Base-by-base conservation (phyloP, 2,329 filamentous ascomycete genomes). In the Monosporascus sp. region DNA sequence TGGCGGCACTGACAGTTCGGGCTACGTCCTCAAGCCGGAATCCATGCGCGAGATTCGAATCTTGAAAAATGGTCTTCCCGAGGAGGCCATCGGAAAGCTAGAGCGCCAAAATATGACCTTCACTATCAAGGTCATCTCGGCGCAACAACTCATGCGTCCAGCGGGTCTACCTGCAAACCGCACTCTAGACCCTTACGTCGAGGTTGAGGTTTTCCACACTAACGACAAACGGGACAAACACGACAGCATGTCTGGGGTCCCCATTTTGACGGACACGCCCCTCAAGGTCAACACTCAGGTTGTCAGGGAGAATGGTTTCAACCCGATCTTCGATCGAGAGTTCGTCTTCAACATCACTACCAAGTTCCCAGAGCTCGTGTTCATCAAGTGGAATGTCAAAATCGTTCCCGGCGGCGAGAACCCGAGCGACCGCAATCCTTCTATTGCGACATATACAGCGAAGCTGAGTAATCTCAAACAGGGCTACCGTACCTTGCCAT, bases 191-290 rank as follows among this genome's bases (percentile, higher is more conserved):
- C 92, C 94, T 0, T 97, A 96, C 65, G 84, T 97, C 53, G 92
- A 97, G 72, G 88, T 97, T 31, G 93, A 99, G 70, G 87, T 97
- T 66, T 94, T 95, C 68, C 88, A 92, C 64, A 89, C 93, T 41
- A 94, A 97, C 70, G 93, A 97, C 73, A 93, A 94, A 73, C 84
- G 87, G 64, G 91, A 97, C 72, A 92, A 93, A 70, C 88, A 86
- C 50, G 89, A 90, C 49, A 87, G 85, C 51, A 79, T 86, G 51
- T 84, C 85, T 20, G 82, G 79, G 50, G 63, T 73, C 35, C 66
- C 69, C 3, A 68, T 71, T 48, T 71, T 72, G 50, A 69, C 68
- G 28, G 76, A 79, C 55, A 74, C 85, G 52, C 89, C 90, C 7
- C 82, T 92, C 59, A 87, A 88, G 62, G 85, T 86, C 58, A 87